A percentile compares a stretch with the other conserved stretches of the same genome.
These are phyloP conservation scores for Sporothrix pallida DNA, from an alignment of 2,329 filamentous ascomycete species.

Conservation along the genomic window DNA sequence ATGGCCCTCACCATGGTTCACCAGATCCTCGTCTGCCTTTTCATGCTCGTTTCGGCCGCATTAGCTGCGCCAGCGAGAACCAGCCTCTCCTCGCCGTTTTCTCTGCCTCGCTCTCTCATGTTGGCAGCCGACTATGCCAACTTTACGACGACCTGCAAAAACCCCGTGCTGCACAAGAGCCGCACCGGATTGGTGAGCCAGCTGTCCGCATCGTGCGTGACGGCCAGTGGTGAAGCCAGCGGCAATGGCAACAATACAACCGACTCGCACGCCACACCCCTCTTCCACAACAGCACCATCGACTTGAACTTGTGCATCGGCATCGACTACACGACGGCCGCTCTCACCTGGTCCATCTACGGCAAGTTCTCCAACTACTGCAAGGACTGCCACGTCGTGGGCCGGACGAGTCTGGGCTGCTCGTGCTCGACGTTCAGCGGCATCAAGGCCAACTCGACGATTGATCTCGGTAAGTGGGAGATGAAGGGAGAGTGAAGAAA, in stretches of 20 bases:
- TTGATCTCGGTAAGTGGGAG: slow-evolving; percentile 32
- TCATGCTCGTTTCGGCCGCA: neutral
- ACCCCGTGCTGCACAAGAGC: slow-evolving; percentile 14
- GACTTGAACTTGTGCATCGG: slow-evolving; percentile 39
- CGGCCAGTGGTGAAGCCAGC: neutral
- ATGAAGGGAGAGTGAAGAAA: neutral
- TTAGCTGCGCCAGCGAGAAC: too few relatives aligned
- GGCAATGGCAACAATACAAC: neutral
- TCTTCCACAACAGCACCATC: slow-evolving; percentile 33
- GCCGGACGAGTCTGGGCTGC: slow-evolving; percentile 32
- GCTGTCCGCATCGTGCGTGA: slow-evolving; percentile 20
- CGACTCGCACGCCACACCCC: neutral
- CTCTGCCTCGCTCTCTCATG: too few relatives aligned
- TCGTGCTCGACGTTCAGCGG: slow-evolving; percentile 31
- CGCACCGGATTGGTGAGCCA: slow-evolving; percentile 19
- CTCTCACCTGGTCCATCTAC: slow-evolving; percentile 35
- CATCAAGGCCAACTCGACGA: slow-evolving; percentile 29
- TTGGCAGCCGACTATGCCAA: neutral
- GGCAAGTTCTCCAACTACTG: slow-evolving; percentile 39
- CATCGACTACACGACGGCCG: slow-evolving; percentile 33
- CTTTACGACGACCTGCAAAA: slow-evolving; percentile 31
- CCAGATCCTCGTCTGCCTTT: neutral
- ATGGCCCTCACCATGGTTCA: neutral
- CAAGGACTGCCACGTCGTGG: slow-evolving; percentile 28
- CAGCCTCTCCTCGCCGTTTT: too few relatives aligned